A percentile compares a stretch with the other conserved stretches of the same genome.
Conservation (phyloP, 495 filamentous ascomycete species). For the Podospora sp. region DNA sequence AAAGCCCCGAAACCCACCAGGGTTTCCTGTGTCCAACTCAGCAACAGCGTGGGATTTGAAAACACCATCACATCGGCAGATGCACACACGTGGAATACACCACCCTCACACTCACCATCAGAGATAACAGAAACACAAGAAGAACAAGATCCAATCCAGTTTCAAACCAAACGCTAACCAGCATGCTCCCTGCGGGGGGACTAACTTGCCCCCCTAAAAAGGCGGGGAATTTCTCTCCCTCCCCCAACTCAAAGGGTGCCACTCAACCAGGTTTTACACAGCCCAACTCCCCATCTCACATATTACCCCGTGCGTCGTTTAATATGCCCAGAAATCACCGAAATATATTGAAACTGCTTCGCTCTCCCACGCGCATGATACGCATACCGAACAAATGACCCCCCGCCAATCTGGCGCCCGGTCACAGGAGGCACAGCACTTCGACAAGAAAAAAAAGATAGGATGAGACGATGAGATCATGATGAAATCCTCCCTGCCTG, state of each 20-base stretch:
- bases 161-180: no score
- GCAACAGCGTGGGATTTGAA: no score
- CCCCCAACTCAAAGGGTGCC: background rate
- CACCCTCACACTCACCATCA: no score
- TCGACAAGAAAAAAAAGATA: no score
- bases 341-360: background rate
- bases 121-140: no score
- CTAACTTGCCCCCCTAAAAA: no score
- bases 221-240: background rate
- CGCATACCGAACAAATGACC: background rate
- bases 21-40: no score
- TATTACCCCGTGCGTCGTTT: conserved; percentile 5
- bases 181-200: no score
- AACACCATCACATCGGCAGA: no score
- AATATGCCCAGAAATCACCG: conserved; percentile 4
- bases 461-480: conserved; percentile 8
- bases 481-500: background rate
- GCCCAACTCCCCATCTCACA: background rate
- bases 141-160: no score
- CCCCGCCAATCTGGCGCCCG: background rate
- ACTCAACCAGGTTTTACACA: background rate
- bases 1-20: no score
- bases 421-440: background rate
- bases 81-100: no score
- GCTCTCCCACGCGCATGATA: background rate